phyloP scores from a whole-genome alignment of 2,329 filamentous ascomycete species.

The Lizonia empirigonia region DNA sequence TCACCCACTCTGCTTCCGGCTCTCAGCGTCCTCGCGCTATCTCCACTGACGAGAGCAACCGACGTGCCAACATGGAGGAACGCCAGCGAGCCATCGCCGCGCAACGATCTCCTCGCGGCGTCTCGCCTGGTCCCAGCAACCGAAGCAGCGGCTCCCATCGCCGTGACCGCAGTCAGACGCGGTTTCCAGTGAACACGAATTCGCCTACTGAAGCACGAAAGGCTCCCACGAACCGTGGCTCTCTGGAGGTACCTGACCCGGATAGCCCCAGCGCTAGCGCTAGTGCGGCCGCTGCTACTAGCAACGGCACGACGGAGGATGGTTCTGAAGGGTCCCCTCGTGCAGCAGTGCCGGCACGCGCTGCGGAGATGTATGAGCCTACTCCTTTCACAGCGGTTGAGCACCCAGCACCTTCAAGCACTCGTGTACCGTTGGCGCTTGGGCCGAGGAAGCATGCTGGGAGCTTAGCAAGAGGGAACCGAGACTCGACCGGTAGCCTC shows the following conservation, averaged over 20 bases:
- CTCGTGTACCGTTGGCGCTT: slow-evolving; percentile 37
- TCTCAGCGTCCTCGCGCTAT: slow-evolving; percentile 78
- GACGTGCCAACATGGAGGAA: slow-evolving; percentile 92
- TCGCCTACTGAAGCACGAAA: slow-evolving; percentile 60
- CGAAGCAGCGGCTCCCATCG: slow-evolving; percentile 52
- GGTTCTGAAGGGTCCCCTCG: slow-evolving; percentile 14
- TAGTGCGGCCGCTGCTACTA: slow-evolving; percentile 30
- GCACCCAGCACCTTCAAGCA: slow-evolving; percentile 43
- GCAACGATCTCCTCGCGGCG: slow-evolving; percentile 68
- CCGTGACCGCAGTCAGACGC: slow-evolving; percentile 79
- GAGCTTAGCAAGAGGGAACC: slow-evolving; percentile 43
- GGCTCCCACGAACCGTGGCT: slow-evolving; percentile 64
- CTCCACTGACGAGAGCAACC: slow-evolving; percentile 93
- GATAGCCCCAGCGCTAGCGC: slow-evolving; percentile 48
- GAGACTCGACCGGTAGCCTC: slow-evolving; percentile 49
- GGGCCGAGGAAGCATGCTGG: slow-evolving; percentile 41
- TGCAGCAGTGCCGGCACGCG: slow-evolving; percentile 5
- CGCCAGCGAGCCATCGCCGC: slow-evolving; percentile 78
- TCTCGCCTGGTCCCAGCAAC: slow-evolving; percentile 71
- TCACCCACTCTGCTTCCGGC: slow-evolving; percentile 64
- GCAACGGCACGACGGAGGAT: slow-evolving; percentile 46
- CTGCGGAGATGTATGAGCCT: slow-evolving; percentile 15
- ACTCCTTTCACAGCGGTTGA: slow-evolving; percentile 23
- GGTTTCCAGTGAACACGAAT: slow-evolving; percentile 76
- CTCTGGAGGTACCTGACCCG: slow-evolving; percentile 78